Conservation (phyloP, 768 basidiomycete genomes). For the Clitopilus hobsonii region DNA sequence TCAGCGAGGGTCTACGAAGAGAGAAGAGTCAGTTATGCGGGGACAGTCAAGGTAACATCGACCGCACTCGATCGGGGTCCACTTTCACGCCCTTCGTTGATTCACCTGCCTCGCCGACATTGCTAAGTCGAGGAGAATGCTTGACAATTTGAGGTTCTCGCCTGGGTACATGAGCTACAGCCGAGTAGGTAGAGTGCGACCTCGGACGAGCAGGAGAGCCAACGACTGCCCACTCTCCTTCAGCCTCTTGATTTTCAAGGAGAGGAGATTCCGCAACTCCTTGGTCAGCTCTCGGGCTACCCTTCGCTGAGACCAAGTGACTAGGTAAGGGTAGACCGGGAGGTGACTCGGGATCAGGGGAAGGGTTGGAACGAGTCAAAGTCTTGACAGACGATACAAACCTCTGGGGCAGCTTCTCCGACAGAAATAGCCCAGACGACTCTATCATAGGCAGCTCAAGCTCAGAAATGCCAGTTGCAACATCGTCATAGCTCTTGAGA, state of each 20-base stretch:
- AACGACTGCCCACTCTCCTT: not conserved
- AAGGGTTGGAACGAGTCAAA: no score
- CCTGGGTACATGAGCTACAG: no score
- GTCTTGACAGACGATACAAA: no score
- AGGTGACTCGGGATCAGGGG: no score
- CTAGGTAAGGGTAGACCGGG: constrained; percentile 14
- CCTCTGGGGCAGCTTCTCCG: constrained; percentile 59
- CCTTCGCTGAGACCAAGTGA: not conserved
- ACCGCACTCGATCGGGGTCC: no score
- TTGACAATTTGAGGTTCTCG: not conserved
- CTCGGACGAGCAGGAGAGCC: not conserved
- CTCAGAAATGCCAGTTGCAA: constrained; percentile 55
- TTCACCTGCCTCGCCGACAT: no score
- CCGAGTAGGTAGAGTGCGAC: not conserved
- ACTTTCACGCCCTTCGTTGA: no score
- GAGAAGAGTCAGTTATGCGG: not conserved
- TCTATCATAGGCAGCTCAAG: constrained; percentile 49
- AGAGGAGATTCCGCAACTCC: not conserved
- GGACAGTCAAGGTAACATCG: no score
- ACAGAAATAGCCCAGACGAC: constrained; percentile 56
- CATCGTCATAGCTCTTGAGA: constrained; percentile 56
- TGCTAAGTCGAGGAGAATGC: no score
- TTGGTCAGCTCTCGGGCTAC: not conserved
- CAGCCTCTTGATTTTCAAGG: not conserved
- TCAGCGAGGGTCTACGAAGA: not conserved